Conservation (phyloP, 208 protist species). For the Herpetomonas tarakana region DNA sequence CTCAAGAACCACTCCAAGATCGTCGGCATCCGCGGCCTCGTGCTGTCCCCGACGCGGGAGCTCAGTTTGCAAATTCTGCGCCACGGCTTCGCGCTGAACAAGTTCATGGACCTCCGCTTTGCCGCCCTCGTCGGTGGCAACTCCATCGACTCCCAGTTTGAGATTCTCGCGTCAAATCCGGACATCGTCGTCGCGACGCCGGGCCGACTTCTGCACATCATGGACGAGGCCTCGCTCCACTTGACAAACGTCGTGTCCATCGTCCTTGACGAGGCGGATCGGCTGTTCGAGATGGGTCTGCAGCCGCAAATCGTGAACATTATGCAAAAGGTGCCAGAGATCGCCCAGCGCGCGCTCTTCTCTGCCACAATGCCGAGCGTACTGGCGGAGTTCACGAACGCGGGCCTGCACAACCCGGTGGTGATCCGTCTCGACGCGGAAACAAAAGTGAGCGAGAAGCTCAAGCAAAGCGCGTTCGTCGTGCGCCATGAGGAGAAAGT, state of each 20-base stretch:
- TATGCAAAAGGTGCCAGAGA: conserved; percentile 91
- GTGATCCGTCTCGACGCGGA: conserved; percentile 98
- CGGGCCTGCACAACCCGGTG: conserved; percentile 95
- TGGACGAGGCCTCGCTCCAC: conserved; percentile 94
- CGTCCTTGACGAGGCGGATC: conserved; percentile 99
- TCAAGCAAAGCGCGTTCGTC: conserved; percentile 93
- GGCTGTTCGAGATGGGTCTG: conserved; percentile 98
- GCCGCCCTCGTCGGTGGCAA: conserved; percentile 97
- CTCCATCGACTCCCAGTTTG: conserved; percentile 97
- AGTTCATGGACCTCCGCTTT: conserved; percentile 92
- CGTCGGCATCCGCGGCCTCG: conserved; percentile 95
- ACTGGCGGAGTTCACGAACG: conserved; percentile 97
- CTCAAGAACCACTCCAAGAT: conserved; percentile 89
- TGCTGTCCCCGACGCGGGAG: conserved; percentile 99
- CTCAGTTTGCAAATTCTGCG: conserved; percentile 97
- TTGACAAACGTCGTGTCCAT: conserved; percentile 92
- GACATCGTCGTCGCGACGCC: conserved; percentile 99
- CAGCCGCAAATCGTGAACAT: conserved; percentile 97
- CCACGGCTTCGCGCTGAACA: conserved; percentile 93
- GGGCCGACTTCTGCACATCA: conserved; percentile 97
- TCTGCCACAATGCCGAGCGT: conserved; percentile 98
- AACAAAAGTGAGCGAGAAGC: conserved; percentile 94
- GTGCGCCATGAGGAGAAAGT: conserved; percentile 95
- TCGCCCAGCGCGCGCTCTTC: conserved; percentile 96
- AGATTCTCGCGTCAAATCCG: conserved; percentile 94